These are phyloP conservation scores for Chaetomium sp. DNA, from an alignment of 2,329 filamentous ascomycete genomes.

Conservation along the genomic window DNA sequence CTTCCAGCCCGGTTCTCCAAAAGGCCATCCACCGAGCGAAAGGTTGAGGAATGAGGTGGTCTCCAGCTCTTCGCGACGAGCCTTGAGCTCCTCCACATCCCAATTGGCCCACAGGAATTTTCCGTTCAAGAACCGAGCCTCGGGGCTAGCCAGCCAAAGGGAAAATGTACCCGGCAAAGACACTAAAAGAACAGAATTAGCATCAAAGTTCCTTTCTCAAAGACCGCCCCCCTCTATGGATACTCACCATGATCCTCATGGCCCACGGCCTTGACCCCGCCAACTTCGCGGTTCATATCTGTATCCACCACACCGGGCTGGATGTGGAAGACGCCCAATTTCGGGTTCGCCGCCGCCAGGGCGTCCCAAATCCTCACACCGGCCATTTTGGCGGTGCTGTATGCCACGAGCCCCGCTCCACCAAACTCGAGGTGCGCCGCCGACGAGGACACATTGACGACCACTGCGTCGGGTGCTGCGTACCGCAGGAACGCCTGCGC, in stretches of 20 bases:
- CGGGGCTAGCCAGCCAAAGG: constrained; percentile 18
- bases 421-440: constrained; percentile 1
- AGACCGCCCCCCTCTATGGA: too few species aligned
- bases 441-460: constrained; percentile 4
- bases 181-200: background rate
- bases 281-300: constrained; percentile 1
- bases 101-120: constrained; percentile 18
- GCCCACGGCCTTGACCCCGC: background rate
- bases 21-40: constrained; percentile 1
- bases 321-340: constrained; percentile 23
- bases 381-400: background rate
- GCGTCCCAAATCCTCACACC: constrained; percentile 23
- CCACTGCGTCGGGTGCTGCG: background rate
- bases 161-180: constrained; percentile 12
- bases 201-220: background rate
- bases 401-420: background rate
- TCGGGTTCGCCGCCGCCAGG: constrained; percentile 12
- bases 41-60: background rate
- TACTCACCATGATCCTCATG: background rate
- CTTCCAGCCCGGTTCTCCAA: background rate
- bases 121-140: constrained; percentile 17
- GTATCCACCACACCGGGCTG: constrained; percentile 17
- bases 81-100: constrained; percentile 16
- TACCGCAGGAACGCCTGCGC: constrained; percentile 3
- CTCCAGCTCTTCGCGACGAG: constrained; percentile 1